Base-by-base conservation (phyloP, 1,139 yeast genomes). In the Candida albicans region DNA sequence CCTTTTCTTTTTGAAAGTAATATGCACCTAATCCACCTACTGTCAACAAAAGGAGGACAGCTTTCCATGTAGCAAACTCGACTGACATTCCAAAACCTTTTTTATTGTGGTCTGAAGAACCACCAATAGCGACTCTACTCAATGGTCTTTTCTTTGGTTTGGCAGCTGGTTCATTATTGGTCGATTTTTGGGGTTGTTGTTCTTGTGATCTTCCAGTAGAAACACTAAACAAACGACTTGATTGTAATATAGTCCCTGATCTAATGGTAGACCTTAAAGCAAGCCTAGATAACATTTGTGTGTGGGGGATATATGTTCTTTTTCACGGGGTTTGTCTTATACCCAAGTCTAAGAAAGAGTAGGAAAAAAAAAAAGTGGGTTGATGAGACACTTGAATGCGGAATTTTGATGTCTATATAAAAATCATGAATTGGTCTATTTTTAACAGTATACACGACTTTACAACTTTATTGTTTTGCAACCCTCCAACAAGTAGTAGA, bases 21-120 rank as follows among this genome's bases (percentile, higher is more conserved):
- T 70, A 84, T 5, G 90, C 84, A 44, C 85, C 69, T 0, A 75
- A 84, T 35, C 84, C 86, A 15, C 96, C 97, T 30, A 81, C 79
- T 0, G 73, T 73, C 4, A 86, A 50, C 57, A 90, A 77, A 27
- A 88, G 57, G 1, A 80, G 65, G 14, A 87, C 84, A 0, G 96
- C 90, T 58, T 86, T 87, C 96, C 96, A 89, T n/a, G 93, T 79
- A 22, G 93, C 80, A 62, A 87, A 84, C 52, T 87, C 93, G 42
- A 86, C 66, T 13, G 39, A 12, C 28, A 47, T 35, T 37, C 69
- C 64, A 48, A 64, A 66, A 2, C 65, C 61, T 46, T 67, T 64
- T 44, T 64, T 62, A 10, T 33, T 33, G 4, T 58, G 37, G 12
- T 54, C 55, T 29, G 55, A 52, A 3, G 64, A 44, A 0, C 75